Evolutionary conservation across 257 asterid species (phyloP).

Genomic region (Asclepias syriaca): DNA sequence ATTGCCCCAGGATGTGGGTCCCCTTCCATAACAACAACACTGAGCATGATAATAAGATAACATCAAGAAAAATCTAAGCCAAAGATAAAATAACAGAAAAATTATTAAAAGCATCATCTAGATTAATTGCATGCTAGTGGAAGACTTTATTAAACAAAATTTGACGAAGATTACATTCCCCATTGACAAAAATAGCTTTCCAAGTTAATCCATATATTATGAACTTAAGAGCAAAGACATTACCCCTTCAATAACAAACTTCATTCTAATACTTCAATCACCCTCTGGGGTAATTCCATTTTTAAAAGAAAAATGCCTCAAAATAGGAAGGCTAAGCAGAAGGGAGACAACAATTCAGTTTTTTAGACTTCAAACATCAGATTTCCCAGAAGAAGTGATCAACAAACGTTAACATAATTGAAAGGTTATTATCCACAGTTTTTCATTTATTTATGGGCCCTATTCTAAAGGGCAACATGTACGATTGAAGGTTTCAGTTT

Average conservation of each 20-base stretch:
- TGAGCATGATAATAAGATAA: conserved; percentile 36
- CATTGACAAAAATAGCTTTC: not conserved
- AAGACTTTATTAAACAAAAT: not conserved
- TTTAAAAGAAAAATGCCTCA: not conserved
- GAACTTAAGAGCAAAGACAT: not conserved
- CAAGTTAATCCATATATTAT: not conserved
- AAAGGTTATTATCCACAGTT: not conserved
- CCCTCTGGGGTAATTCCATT: not conserved
- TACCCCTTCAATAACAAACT: not conserved
- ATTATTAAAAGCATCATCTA: not conserved
- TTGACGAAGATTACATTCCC: not conserved
- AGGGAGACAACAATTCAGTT: not conserved
- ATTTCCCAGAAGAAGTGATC: not conserved
- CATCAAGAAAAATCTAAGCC: conserved; percentile 6
- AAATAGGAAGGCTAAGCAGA: not conserved
- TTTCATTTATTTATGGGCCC: not conserved
- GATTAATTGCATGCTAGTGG: not conserved
- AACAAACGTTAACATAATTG: not conserved
- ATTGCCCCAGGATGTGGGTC: conserved; percentile 77
- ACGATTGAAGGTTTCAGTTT: not conserved
- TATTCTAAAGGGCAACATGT: not conserved
- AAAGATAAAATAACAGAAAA: not conserved
- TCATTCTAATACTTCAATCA: not conserved
- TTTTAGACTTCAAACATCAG: not conserved
- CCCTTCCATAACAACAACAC: conserved; percentile 77